Percentiles rank a stretch among this genome's conserved stretches.
These are phyloP conservation scores for Mucor circinelloides DNA, from an alignment of 371 early-diverging fungal genomes.

Conservation along the genomic window DNA sequence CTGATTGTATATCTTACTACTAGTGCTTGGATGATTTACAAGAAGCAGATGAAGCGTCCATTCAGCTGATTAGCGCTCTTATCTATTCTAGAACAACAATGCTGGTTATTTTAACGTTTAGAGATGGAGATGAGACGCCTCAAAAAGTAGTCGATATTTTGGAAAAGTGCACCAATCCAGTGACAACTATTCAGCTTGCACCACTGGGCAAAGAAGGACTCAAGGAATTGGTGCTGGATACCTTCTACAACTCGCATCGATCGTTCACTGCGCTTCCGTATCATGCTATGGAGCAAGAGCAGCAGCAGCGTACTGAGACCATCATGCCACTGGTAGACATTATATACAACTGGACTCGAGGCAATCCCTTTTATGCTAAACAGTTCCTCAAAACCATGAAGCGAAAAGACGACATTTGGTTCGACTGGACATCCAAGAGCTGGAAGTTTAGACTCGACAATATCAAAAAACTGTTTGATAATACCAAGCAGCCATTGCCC, in stretches of 20 bases:
- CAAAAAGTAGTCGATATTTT: constrained; percentile 24
- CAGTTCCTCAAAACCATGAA: constrained; percentile 46
- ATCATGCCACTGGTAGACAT: constrained; percentile 32
- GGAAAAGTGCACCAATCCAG: background rate
- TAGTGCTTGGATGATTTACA: constrained; percentile 53
- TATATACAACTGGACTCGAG: constrained; percentile 40
- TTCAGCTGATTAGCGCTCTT: constrained; percentile 39
- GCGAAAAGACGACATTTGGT: constrained; percentile 46
- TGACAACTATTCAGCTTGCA: constrained; percentile 30
- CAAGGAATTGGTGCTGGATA: constrained; percentile 34
- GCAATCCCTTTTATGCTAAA: constrained; percentile 49
- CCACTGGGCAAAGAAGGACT: constrained; percentile 29
- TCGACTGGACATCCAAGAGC: constrained; percentile 45
- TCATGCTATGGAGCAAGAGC: constrained; percentile 14
- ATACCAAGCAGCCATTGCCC: constrained; percentile 1
- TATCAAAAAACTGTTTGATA: constrained; percentile 25
- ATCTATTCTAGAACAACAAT: constrained; percentile 36
- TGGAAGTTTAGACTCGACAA: constrained; percentile 49
- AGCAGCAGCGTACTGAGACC: background rate
- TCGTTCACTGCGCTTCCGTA: background rate
- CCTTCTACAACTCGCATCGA: constrained; percentile 27
- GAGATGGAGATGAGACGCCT: constrained; percentile 38
- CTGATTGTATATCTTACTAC: constrained; percentile 13
- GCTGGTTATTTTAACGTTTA: constrained; percentile 45
- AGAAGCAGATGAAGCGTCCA: constrained; percentile 52